Base-by-base conservation (phyloP, 495 filamentous ascomycete species). In the Peziza echinospora region DNA sequence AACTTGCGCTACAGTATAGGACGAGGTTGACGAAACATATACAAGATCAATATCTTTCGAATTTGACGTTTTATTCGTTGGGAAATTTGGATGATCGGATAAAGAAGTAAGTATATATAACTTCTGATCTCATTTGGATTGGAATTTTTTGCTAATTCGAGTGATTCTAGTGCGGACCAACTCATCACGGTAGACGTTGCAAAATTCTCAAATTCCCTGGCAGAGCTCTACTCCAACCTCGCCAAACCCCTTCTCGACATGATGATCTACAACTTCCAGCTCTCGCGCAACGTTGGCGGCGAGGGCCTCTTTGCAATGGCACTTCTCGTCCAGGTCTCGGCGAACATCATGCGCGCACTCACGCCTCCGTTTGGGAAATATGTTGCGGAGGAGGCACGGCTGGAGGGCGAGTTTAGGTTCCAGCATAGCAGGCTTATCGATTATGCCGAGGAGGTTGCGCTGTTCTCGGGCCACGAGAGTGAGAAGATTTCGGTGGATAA, bases 341-440 rank as follows among this genome's bases (percentile, higher is more conserved):
- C 91, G 7, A 79, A 76, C 51, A 73, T 91, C 28, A 94, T 97
- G 89, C 81, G 89, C 26, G 82, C 81, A 26, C 63, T 97, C 41
- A 96, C 89, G 1, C 89, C 89, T n/a, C 89, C 89, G 1, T 97
- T 97, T 57, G 89, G 89, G 41, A 92, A 84, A 73, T 97, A 86
- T 60, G 91, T 96, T 23, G 91, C 89, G 10, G 91, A 96, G 52
- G 91, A 97, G 63, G 85, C 87, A 28, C 70, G 84, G 43, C 62
- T 97, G 21, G 89, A 97, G 62, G 89, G 89, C 44, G 89, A 97
- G 57, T 97, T 93, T 66, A 72, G 91, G 44, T 93, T 91, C 63
- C 79, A 89, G 54, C 89, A 97, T 66, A 89, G 84, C 2, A 67
- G 89, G 49, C 65, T 97, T 42, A 94, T 97, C 57, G 86, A 97